Percentiles rank a stretch among this genome's conserved stretches.
Conservation (phyloP, 2,329 filamentous ascomycete species). For the Ceratocystis huliohia region DNA sequence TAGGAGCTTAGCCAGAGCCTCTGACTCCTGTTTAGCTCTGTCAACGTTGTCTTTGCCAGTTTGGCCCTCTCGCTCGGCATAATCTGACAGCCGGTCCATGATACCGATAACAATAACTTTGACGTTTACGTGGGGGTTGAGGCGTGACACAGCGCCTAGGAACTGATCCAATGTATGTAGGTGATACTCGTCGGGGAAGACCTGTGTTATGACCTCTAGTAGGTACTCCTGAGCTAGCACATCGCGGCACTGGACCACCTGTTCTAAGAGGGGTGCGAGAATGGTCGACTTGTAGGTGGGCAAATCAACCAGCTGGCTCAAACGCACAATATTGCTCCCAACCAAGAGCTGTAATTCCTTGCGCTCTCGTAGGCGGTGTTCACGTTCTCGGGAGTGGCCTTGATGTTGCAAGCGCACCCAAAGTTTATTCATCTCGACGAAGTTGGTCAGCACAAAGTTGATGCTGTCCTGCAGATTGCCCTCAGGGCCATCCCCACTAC, state of each 20-base stretch:
- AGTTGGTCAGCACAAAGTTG: slow-evolving; percentile 95
- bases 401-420: slow-evolving; percentile 98
- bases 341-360: slow-evolving; percentile 92
- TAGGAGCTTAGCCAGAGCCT: slow-evolving; percentile 65
- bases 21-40: slow-evolving; percentile 57
- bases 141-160: slow-evolving; percentile 76
- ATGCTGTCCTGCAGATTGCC: slow-evolving; percentile 95
- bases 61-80: slow-evolving; percentile 78
- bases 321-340: slow-evolving; percentile 85
- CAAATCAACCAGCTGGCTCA: slow-evolving; percentile 91
- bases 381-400: slow-evolving; percentile 86
- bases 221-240: slow-evolving; percentile 95
- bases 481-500: slow-evolving; percentile 77
- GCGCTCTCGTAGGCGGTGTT: slow-evolving; percentile 84
- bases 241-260: slow-evolving; percentile 95
- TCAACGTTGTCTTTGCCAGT: slow-evolving; percentile 57
- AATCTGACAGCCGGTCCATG: slow-evolving; percentile 91
- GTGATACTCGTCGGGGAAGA: slow-evolving; percentile 97
- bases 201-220: slow-evolving; percentile 94
- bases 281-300: slow-evolving; percentile 89
- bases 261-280: slow-evolving; percentile 76
- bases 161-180: slow-evolving; percentile 93
- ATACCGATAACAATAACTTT: slow-evolving; percentile 96
- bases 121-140: slow-evolving; percentile 94
- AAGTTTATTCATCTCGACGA: slow-evolving; percentile 99